These are phyloP conservation scores for Lachnellula willkommii DNA, from an alignment of 2,329 filamentous ascomycete genomes.

Conservation along the genomic window DNA sequence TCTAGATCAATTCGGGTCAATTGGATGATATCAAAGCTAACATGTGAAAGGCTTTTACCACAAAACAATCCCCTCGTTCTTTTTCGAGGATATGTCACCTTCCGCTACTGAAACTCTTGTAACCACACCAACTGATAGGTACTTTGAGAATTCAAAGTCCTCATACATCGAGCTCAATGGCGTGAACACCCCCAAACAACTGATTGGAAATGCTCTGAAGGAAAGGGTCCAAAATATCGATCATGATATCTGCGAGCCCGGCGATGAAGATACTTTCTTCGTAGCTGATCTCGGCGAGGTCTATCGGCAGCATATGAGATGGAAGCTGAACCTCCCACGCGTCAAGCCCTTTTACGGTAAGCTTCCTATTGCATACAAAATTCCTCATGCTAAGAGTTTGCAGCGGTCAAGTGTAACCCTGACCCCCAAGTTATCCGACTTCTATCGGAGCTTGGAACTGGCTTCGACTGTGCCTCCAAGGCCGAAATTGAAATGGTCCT, in stretches of 20 bases:
- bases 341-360: conserved; percentile 95
- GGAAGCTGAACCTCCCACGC: conserved; percentile 89
- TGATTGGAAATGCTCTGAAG: conserved; percentile 84
- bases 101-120: conserved; percentile 54
- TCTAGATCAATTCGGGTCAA: not conserved
- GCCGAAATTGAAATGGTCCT: conserved; percentile 91
- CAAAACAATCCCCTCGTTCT: conserved; percentile 18
- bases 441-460: conserved; percentile 80
- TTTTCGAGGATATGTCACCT: conserved; percentile 56
- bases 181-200: conserved; percentile 55
- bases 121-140: conserved; percentile 31
- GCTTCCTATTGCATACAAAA: conserved; percentile 24
- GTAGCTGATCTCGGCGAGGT: conserved; percentile 97
- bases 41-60: not conserved
- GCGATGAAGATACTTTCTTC: conserved; percentile 97
- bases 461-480: conserved; percentile 98
- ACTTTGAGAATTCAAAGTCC: conserved; percentile 25
- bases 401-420: conserved; percentile 98
- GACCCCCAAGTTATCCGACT: conserved; percentile 85
- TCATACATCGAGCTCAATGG: conserved; percentile 27
- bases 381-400: conserved; percentile 14
- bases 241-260: conserved; percentile 79
- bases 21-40: not conserved
- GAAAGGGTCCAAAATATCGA: conserved; percentile 79
- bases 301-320: conserved; percentile 96